These are phyloP conservation scores for Peziza echinospora DNA, from an alignment of 495 filamentous ascomycete genomes.

Conservation along the genomic window DNA sequence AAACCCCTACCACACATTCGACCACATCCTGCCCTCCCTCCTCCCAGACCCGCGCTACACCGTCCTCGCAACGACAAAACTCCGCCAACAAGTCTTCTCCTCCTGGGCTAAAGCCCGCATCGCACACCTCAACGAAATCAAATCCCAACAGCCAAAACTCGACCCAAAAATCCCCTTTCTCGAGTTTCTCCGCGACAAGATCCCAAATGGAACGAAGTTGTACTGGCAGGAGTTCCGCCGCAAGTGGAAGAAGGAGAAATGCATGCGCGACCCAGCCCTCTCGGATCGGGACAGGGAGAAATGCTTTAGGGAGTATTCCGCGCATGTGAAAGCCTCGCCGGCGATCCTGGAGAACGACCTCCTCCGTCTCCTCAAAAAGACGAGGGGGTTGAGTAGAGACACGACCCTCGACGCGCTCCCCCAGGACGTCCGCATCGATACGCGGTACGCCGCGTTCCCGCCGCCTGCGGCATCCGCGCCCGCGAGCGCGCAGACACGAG, in stretches of 20 bases:
- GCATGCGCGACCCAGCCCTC: slow-evolving; percentile 57
- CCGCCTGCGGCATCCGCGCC: background rate
- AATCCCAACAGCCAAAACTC: slow-evolving; percentile 55
- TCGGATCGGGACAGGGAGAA: slow-evolving; percentile 79
- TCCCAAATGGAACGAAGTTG: slow-evolving; percentile 45
- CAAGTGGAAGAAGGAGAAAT: slow-evolving; percentile 60
- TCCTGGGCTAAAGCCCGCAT: slow-evolving; percentile 61
- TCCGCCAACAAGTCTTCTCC: slow-evolving; percentile 58
- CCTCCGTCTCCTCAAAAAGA: slow-evolving; percentile 46
- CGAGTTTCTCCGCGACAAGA: slow-evolving; percentile 50
- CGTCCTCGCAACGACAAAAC: slow-evolving; percentile 55
- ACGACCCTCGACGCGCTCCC: slow-evolving; percentile 47
- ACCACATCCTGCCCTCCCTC: slow-evolving; percentile 63
- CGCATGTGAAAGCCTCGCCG: slow-evolving; percentile 50
- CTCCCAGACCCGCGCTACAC: slow-evolving; percentile 75
- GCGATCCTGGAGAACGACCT: slow-evolving; percentile 60
- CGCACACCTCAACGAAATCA: slow-evolving; percentile 43
- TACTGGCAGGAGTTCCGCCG: slow-evolving; percentile 95
- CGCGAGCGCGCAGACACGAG: slow-evolving; percentile 41
- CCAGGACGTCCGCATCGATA: slow-evolving; percentile 42
- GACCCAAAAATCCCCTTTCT: slow-evolving; percentile 75
- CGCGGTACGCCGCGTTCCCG: slow-evolving; percentile 47
- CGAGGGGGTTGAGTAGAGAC: slow-evolving; percentile 41
- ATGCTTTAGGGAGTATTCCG: slow-evolving; percentile 71
- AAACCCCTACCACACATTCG: slow-evolving; percentile 83